These are phyloP conservation scores for Ophiostoma angusticollis DNA, from an alignment of 2,329 filamentous ascomycete species.

Conservation along the genomic window DNA sequence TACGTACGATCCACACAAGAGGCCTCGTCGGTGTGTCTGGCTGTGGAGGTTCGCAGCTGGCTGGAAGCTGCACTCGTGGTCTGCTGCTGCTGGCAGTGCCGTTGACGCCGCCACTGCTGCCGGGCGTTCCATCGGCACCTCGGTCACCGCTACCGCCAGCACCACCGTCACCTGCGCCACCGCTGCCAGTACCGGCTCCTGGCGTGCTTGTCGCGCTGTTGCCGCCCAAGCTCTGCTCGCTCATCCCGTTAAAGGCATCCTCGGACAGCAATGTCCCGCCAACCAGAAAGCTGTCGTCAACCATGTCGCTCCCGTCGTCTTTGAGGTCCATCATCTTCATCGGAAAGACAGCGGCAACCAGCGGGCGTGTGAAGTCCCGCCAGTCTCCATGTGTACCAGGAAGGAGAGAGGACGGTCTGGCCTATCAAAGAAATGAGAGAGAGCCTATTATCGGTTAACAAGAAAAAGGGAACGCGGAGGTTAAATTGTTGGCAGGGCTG, in stretches of 20 bases:
- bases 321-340: slow-evolving; percentile 6
- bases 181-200: neutral
- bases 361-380: too few relatives aligned
- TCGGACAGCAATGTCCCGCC: neutral
- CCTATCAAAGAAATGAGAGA: too few relatives aligned
- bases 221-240: neutral
- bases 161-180: neutral
- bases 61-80: slow-evolving; percentile 51
- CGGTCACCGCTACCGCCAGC: neutral
- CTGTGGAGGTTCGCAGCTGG: slow-evolving; percentile 75
- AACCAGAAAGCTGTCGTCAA: neutral
- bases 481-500: too few relatives aligned
- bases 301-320: slow-evolving; percentile 1
- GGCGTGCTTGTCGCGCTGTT: slow-evolving; percentile 1
- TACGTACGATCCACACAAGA: slow-evolving; percentile 78
- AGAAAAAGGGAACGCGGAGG: too few relatives aligned
- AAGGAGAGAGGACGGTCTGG: too few relatives aligned
- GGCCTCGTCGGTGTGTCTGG: slow-evolving; percentile 56
- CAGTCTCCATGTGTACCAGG: too few relatives aligned
- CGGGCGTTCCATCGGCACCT: neutral
- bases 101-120: neutral
- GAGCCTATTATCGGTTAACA: too few relatives aligned
- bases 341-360: neutral
- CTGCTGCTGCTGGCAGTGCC: slow-evolving; percentile 12
- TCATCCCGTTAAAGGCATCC: neutral